Evolutionary conservation across 345 rosid genomes (phyloP), one percentile per base, ranked within the genome.

Genomic region (Acer yangbiense): DNA sequence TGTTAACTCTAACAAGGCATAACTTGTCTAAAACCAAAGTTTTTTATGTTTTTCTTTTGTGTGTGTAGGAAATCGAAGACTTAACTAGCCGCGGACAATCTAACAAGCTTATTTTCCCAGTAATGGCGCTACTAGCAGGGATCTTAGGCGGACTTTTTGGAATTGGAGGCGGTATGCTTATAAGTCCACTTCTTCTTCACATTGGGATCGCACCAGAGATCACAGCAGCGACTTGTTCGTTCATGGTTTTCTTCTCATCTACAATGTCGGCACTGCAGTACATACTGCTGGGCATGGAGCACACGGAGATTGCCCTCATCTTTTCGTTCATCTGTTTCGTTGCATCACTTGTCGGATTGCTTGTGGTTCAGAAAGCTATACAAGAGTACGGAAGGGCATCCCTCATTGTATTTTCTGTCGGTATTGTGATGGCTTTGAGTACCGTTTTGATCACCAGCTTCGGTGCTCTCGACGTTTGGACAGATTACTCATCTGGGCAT

Each of bases 151-250:
- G 99, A 75, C 83, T 91, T 77, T 95, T 93, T 3, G 99, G 98
- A 52, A 90, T 95, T 71, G 99, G 99, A 60, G 97, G 99, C 4
- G 98, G 95, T 52, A 92, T 93, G 98, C 92, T 93, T 32, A 90
- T 90, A 71, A 93, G 95, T 77, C 98, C 92, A 20, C 97, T 95
- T 80, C 99, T 95, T 65, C 92, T 95, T 50, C 96, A 89, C 27
- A 89, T 93, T 10, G 92, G 96, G 17, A 84, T 92, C 23, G 80
- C 88, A 48, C 97, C 96, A 2, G 91, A 91, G 97, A 89, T 93
- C 54, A 93, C 97, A 0, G 97, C 98, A 46, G 97, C 95, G 60
- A 87, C 95, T 11, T 88, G 91, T 74, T 89, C 91, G 1, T 88
- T 89, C 89, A 89, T 89, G 93, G 91, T 89, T 55, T 84, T 89